phyloP scores from a whole-genome alignment of 371 early-diverging fungal genomes.

The Actinomortierella ambigua region DNA sequence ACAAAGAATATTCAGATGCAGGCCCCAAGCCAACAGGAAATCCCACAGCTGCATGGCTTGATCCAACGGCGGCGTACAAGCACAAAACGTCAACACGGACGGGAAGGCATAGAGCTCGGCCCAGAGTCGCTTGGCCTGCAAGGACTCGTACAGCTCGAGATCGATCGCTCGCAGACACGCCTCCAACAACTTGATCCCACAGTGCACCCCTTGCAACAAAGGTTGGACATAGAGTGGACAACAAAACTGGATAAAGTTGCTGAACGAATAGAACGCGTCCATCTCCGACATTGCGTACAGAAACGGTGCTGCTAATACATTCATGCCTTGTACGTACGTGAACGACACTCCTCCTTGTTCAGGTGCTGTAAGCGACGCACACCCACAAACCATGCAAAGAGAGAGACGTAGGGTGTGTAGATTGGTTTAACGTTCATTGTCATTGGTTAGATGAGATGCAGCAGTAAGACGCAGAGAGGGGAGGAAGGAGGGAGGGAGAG shows the following conservation, averaged over 20 bases:
- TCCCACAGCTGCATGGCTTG: constrained; percentile 92
- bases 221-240: constrained; percentile 95
- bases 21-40: constrained; percentile 86
- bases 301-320: constrained; percentile 92
- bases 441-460: neutral
- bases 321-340: constrained; percentile 96
- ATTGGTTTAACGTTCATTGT: no score
- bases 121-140: constrained; percentile 73
- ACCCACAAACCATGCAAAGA: no score
- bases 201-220: constrained; percentile 88
- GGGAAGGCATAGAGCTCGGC: constrained; percentile 90
- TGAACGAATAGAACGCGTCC: constrained; percentile 88
- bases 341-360: constrained; percentile 45
- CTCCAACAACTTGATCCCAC: constrained; percentile 88
- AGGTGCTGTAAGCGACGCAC: constrained; percentile 4
- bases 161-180: constrained; percentile 78
- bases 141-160: constrained; percentile 72
- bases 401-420: no score
- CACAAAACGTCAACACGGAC: constrained; percentile 90
- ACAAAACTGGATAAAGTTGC: constrained; percentile 78
- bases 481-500: neutral
- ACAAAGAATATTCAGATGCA: constrained; percentile 90
- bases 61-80: constrained; percentile 86
- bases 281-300: constrained; percentile 90
- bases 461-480: constrained; percentile 1